Conservation (phyloP, 441 rosid species). For the Gossypium lobatum region DNA sequence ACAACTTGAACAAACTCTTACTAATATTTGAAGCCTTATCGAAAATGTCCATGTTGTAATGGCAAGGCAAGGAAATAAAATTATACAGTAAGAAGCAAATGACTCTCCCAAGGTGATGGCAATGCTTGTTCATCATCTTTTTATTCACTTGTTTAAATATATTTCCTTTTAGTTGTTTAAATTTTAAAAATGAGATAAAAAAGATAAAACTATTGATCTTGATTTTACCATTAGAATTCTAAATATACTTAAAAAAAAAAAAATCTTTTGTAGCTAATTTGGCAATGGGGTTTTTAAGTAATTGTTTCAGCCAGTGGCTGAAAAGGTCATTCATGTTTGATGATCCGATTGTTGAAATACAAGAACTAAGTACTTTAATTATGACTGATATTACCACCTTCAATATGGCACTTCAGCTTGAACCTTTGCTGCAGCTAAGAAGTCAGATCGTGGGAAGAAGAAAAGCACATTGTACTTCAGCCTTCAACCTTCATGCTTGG, state of each 20-base stretch:
- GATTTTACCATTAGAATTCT: neutral
- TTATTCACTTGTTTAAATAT: no score
- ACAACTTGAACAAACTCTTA: no score
- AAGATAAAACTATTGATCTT: neutral
- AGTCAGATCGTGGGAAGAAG: no score
- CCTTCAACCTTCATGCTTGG: no score
- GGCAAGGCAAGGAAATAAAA: no score
- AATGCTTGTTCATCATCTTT: no score
- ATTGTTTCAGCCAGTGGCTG: constrained; percentile 39
- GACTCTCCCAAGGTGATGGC: no score
- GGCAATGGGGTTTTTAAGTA: neutral
- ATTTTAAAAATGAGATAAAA: neutral
- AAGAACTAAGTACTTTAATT: constrained; percentile 68
- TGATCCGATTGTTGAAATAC: constrained; percentile 75
- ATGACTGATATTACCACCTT: constrained; percentile 69
- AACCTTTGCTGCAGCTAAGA: no score
- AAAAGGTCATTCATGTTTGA: constrained; percentile 83
- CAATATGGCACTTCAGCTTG: constrained; percentile 37
- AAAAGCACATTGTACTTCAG: no score
- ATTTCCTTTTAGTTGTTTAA: neutral
- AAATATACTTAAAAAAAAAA: neutral
- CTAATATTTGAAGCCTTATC: no score
- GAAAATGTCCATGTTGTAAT: no score
- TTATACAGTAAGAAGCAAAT: no score
- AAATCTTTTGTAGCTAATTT: neutral